Base-by-base conservation (phyloP, 768 basidiomycete genomes). In the Phlebiopsis flavidoalba region DNA sequence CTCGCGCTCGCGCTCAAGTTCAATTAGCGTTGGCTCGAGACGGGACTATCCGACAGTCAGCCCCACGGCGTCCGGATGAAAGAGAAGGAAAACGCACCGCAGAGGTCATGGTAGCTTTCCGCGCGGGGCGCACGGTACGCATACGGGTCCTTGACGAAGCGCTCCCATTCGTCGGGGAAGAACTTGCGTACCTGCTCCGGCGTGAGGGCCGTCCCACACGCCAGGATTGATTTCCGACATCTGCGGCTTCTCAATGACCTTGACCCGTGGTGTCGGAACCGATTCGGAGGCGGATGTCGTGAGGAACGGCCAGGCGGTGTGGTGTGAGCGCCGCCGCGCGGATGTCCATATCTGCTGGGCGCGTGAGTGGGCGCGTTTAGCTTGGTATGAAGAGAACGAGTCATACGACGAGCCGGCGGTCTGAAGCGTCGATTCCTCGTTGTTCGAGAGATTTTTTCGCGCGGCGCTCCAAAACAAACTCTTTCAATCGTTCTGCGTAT, bases 161-260 rank as follows among this genome's bases (percentile, higher is more conserved):
- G 80, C 63, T 89, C 89, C 92, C 92, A 98, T 71, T 99, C 97
- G 57, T 88, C 90, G 0, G 96, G 92, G 72, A 95, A 98, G 67
- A 86, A 87, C 72, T 87, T 88, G 72, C 87, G 86, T 19, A 93
- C 95, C 69, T 96, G 88, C 64, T 93, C 91, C 0, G 92, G 89
- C 1, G 89, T 91, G 43, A 98, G 80, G n/a, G 0, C 97, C 97
- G 71, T 98, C 97, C 95, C 95, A 97, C 17, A 98, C 87, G 7
- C 89, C 96, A 55, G 95, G 96, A 69, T 99, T 99, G 69, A 98
- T 97, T 77, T 99, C 97, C 55, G 87, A 80, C 95, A 98, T 98
- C 74, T 95, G 95, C 0, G 89, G 84, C 68, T 97, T 98, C 76
- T 99, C 94, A 50, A 95, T 83, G 33, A 98, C 93, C 70, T 90